Evolutionary conservation across 2,329 filamentous ascomycete species (phyloP), one percentile per base, ranked within the genome.

Genomic region (Furcasterigmium sp.): DNA sequence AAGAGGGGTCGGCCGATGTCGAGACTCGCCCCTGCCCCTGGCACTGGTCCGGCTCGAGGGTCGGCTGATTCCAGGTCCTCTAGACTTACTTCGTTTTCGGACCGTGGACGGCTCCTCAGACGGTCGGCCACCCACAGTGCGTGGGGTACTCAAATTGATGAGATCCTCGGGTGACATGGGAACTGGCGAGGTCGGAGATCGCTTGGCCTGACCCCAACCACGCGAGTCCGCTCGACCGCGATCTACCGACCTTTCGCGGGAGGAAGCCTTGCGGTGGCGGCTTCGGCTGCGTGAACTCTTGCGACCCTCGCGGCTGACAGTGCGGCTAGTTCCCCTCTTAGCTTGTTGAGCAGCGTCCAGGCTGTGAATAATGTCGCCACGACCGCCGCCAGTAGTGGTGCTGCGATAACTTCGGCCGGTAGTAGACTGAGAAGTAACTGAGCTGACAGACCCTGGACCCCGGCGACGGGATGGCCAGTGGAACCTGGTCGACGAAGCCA

Each of bases 161-260:
- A 87, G 60, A 55, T 96, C 90, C 54, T 95, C 88, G 0, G 90
- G 90, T 3, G 91, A 95, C 91, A 96, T 96, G 3, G 91, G 89
- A 2, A 95, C 77, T 0, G 91, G 91, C 0, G 91, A 96, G 2
- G 89, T 94, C 1, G 91, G 91, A 1, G 91, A 96, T 18, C 87
- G 77, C 64, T 95, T 95, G 15, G 85, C 80, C 56, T 82, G 85
- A 49, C 85, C 66, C 45, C 73, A 89, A 50, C 82, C 84, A 18
- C 84, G 78, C 36, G 78, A 73, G 11, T 76, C 69, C 19, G 75
- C 75, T 48, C 87, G 78, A 17, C 86, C 87, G 45, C 87, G 81
- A 34, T 85, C 84, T 51, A 84, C 78, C 0, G 87, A 89, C 10
- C 63, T 61, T 15, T 87, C 84, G 7, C 82, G 74, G 10, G 72